These are phyloP conservation scores for Aureobasidium namibiae DNA, from an alignment of 2,329 filamentous ascomycete species.

Conservation along the genomic window DNA sequence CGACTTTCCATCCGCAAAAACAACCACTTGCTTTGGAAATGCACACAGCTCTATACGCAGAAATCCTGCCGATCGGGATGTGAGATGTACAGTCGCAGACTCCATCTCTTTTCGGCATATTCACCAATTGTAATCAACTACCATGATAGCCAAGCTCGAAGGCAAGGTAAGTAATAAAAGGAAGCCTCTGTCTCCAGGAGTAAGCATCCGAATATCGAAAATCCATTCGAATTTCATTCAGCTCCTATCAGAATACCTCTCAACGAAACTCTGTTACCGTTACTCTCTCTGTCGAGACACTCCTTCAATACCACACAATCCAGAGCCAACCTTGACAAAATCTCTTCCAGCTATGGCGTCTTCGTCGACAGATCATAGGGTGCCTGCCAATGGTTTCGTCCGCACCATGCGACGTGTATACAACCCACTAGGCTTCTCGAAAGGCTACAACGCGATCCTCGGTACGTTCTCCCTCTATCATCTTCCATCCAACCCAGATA, in stretches of 20 bases:
- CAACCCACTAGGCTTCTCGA: constrained; percentile 45
- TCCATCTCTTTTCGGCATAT: no score
- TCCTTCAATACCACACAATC: not conserved
- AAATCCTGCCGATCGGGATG: not conserved
- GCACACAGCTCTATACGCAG: not conserved
- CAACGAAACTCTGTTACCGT: no score
- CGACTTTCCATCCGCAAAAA: not conserved
- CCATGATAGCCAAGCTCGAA: no score
- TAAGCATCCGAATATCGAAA: no score
- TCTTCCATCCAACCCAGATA: constrained; percentile 7
- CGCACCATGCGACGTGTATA: constrained; percentile 25
- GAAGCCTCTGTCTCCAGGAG: no score
- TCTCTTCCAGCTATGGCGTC: not conserved
- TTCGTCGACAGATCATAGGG: no score
- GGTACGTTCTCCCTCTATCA: constrained; percentile 25
- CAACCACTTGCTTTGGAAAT: not conserved
- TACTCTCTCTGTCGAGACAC: not conserved
- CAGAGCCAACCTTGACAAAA: not conserved
- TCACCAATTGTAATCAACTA: no score
- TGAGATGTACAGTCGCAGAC: no score
- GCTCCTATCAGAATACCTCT: not conserved
- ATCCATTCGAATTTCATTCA: no score
- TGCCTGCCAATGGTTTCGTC: not conserved
- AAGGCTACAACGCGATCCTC: constrained; percentile 50
- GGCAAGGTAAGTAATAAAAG: no score